Conservation (phyloP, 108 stramenopile genomes). For the Skeletonema marinoi region DNA sequence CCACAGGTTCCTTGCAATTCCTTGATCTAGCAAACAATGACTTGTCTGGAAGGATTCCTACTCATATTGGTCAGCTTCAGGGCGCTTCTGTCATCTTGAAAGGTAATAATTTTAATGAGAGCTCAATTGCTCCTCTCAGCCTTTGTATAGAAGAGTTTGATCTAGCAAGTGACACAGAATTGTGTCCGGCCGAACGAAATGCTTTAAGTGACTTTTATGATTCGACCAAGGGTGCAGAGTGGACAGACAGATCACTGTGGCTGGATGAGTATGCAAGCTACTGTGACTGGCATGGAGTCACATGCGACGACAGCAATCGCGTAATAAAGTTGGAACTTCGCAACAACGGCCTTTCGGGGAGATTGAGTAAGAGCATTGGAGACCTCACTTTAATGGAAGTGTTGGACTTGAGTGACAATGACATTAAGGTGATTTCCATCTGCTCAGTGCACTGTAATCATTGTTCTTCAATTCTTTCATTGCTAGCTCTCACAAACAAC, state of each 20-base stretch:
- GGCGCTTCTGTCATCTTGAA: too few relatives aligned
- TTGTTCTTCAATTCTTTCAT: too few relatives aligned
- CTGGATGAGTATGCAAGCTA: background rate
- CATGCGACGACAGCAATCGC: background rate
- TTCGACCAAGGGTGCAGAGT: too few relatives aligned
- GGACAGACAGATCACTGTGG: too few relatives aligned
- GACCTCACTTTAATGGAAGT: conserved; percentile 45
- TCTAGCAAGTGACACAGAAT: background rate
- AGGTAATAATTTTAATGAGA: background rate
- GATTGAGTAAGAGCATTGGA: conserved; percentile 54
- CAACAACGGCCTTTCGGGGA: conserved; percentile 41
- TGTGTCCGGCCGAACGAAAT: background rate
- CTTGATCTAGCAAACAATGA: too few relatives aligned
- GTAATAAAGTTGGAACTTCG: conserved; percentile 11
- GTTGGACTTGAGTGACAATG: too few relatives aligned
- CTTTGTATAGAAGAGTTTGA: background rate
- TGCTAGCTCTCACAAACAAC: too few relatives aligned
- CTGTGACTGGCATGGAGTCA: background rate
- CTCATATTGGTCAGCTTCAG: too few relatives aligned
- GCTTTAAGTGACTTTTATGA: background rate
- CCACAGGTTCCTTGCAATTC: conserved; percentile 4
- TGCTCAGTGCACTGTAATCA: too few relatives aligned
- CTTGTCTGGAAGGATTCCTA: too few relatives aligned
- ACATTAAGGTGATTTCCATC: conserved; percentile 17
- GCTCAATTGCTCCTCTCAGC: background rate